Conservation (phyloP, 225 moss, liverwort and hornwort species). For the Pseudoscleropodium purum region DNA sequence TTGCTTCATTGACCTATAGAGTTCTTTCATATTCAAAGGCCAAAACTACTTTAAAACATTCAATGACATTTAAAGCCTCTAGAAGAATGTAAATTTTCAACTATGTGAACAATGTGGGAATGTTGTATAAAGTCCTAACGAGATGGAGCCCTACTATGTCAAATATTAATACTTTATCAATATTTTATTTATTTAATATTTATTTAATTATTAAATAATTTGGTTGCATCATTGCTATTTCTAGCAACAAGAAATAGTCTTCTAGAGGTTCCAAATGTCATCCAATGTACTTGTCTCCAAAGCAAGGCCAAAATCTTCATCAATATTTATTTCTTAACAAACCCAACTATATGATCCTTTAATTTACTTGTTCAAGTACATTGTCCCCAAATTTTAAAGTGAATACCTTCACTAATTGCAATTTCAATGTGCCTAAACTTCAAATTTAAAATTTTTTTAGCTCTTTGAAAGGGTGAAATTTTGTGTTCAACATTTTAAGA, state of each 20-base stretch:
- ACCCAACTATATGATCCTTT: rapidly evolving
- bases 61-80: no score
- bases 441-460: background rate
- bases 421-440: background rate
- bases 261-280: no score
- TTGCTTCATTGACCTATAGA: background rate
- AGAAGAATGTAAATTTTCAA: no score
- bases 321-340: background rate
- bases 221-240: no score
- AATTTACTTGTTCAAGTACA: background rate
- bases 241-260: no score
- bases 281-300: background rate
- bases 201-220: no score
- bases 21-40: background rate
- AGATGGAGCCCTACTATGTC: no score
- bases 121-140: no score
- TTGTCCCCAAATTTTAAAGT: background rate
- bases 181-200: no score
- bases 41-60: background rate
- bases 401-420: background rate
- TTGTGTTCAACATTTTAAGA: background rate
- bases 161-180: no score
- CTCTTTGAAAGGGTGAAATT: background rate
- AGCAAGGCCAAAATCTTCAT: background rate
- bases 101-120: no score